Conservation (phyloP, 176 grass and related monocot species). For the Avena insularis region DNA sequence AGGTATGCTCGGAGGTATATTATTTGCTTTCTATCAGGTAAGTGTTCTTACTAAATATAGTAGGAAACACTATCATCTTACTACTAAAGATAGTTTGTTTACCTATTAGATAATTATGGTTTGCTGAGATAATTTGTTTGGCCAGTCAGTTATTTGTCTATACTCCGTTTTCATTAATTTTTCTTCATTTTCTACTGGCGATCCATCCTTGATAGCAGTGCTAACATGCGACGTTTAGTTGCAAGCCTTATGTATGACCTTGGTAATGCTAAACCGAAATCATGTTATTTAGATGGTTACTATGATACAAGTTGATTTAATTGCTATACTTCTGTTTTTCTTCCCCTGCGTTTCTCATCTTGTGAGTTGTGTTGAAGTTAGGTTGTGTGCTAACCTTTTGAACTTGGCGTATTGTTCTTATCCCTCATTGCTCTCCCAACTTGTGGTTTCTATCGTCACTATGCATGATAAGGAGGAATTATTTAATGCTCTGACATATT, state of each 20-base stretch:
- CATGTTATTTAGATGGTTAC: constrained; percentile 26
- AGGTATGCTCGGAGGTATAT: constrained; percentile 91
- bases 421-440: neutral
- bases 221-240: constrained; percentile 89
- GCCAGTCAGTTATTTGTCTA: neutral
- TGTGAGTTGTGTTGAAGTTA: neutral
- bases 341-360: neutral
- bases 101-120: neutral
- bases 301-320: neutral
- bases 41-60: constrained; percentile 10
- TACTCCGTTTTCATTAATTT: constrained; percentile 35
- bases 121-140: neutral
- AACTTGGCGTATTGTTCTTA: neutral
- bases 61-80: constrained; percentile 1
- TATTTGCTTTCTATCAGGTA: constrained; percentile 99
- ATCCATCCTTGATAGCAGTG: constrained; percentile 86
- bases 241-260: constrained; percentile 98
- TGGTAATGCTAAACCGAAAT: constrained; percentile 61
- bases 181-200: constrained; percentile 54
- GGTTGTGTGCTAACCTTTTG: constrained; percentile 13
- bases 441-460: neutral
- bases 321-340: neutral
- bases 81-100: constrained; percentile 7
- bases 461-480: no score
- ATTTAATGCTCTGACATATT: no score